phyloP scores from a whole-genome alignment of 2,329 filamentous ascomycete genomes.

The Didymella segeticola region DNA sequence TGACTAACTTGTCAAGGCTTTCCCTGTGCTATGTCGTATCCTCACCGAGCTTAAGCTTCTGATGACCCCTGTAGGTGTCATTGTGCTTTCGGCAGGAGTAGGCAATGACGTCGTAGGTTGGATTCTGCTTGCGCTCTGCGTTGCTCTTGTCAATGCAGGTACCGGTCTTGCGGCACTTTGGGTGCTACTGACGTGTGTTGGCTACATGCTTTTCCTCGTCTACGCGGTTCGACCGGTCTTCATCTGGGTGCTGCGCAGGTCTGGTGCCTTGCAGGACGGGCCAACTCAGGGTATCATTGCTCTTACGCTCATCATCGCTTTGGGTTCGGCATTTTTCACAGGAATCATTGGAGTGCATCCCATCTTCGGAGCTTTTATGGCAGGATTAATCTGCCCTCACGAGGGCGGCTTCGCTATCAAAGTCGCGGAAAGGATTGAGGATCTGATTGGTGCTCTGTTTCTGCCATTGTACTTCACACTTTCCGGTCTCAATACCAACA shows the following conservation, averaged over 20 bases:
- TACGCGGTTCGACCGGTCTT: conserved; percentile 77
- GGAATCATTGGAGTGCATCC: conserved; percentile 90
- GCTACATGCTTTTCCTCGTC: conserved; percentile 77
- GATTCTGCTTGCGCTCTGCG: conserved; percentile 91
- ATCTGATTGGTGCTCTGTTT: conserved; percentile 83
- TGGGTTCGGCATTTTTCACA: conserved; percentile 85
- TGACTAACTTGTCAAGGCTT: conserved; percentile 56
- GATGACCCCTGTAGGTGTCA: conserved; percentile 81
- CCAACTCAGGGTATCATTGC: conserved; percentile 85
- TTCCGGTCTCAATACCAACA: conserved; percentile 85
- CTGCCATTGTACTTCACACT: conserved; percentile 92
- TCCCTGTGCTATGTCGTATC: conserved; percentile 93
- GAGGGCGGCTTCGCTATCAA: conserved; percentile 91
- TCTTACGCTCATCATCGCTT: conserved; percentile 78
- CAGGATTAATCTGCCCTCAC: conserved; percentile 88
- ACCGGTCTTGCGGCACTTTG: conserved; percentile 83
- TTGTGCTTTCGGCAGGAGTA: conserved; percentile 87
- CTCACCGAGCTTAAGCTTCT: conserved; percentile 89
- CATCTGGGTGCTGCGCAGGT: conserved; percentile 74
- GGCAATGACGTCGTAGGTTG: conserved; percentile 90
- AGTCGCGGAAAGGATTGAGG: conserved; percentile 91
- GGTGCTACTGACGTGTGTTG: conserved; percentile 77
- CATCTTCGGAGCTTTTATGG: conserved; percentile 91
- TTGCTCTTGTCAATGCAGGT: conserved; percentile 88
- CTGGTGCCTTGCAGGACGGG: conserved; percentile 82